Conservation (phyloP, 179 eudicot species). For the Spinacia oleracea region DNA sequence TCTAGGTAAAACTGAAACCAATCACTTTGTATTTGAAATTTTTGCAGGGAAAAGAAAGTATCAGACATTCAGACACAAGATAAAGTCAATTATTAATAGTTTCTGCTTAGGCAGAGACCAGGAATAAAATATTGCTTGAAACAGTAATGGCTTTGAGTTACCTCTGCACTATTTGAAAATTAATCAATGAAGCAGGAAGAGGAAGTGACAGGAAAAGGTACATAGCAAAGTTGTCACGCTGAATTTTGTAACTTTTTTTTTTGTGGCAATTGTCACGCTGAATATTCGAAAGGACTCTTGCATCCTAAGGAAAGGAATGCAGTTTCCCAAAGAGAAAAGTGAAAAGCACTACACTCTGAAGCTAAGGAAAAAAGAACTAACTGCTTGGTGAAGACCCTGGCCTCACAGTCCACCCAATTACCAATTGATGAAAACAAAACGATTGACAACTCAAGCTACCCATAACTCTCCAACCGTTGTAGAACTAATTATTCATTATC, state of each 20-base stretch:
- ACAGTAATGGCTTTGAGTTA: not conserved
- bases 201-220: not conserved
- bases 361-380: not conserved
- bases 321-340: not conserved
- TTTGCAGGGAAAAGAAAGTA: too few species aligned
- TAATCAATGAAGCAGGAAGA: not conserved
- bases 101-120: not conserved
- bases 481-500: too few species aligned
- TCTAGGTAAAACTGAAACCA: not conserved
- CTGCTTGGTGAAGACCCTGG: not conserved
- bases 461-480: not conserved
- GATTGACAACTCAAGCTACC: not conserved
- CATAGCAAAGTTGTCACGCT: not conserved
- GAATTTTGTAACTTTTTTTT: too few species aligned
- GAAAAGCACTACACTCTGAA: not conserved
- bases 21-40: not conserved
- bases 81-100: not conserved
- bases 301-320: not conserved
- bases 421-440: not conserved
- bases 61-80: not conserved
- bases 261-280: not conserved
- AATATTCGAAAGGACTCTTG: not conserved
- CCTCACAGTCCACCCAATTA: not conserved
- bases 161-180: not conserved
- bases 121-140: not conserved